phyloP scores from a whole-genome alignment of 2,329 filamentous ascomycete species.

The Verruconis gallopava region DNA sequence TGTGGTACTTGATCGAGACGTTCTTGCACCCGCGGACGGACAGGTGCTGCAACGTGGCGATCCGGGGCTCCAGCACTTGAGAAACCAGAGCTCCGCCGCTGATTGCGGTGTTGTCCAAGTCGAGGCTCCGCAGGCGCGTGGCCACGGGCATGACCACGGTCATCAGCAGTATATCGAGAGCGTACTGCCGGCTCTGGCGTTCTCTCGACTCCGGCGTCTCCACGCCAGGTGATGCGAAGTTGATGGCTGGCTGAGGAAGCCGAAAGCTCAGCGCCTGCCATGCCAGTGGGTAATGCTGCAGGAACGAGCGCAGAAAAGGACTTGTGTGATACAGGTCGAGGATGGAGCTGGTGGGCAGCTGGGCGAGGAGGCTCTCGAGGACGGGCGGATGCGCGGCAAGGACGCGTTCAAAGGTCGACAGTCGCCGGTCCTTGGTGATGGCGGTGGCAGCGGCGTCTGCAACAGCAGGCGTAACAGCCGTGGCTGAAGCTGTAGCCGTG shows the following conservation, averaged over 20 bases:
- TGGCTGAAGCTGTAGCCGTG: neutral
- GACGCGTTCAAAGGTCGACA: constrained; percentile 37
- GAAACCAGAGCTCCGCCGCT: constrained; percentile 43
- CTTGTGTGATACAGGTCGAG: constrained; percentile 48
- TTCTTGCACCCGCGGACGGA: constrained; percentile 52
- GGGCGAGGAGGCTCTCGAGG: constrained; percentile 44
- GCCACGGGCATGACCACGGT: constrained; percentile 44
- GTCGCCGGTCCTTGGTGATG: neutral
- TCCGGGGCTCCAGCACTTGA: constrained; percentile 40
- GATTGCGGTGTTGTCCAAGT: constrained; percentile 48
- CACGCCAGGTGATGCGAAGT: constrained; percentile 24
- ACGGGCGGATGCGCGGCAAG: constrained; percentile 44
- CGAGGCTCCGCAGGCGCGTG: constrained; percentile 41
- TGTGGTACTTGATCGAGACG: constrained; percentile 51
- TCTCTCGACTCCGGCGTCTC: constrained; percentile 27
- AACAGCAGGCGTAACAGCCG: neutral
- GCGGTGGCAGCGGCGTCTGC: neutral
- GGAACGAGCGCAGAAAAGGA: constrained; percentile 39
- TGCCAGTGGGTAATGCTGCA: constrained; percentile 44
- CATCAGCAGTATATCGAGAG: constrained; percentile 44
- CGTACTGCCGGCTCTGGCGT: constrained; percentile 43
- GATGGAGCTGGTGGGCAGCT: constrained; percentile 42
- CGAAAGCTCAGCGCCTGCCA: constrained; percentile 49
- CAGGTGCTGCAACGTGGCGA: constrained; percentile 43
- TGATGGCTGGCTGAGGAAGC: constrained; percentile 29